Conservation (phyloP, 176 grass and related monocot genomes). For the Paspalum vaginatum region DNA sequence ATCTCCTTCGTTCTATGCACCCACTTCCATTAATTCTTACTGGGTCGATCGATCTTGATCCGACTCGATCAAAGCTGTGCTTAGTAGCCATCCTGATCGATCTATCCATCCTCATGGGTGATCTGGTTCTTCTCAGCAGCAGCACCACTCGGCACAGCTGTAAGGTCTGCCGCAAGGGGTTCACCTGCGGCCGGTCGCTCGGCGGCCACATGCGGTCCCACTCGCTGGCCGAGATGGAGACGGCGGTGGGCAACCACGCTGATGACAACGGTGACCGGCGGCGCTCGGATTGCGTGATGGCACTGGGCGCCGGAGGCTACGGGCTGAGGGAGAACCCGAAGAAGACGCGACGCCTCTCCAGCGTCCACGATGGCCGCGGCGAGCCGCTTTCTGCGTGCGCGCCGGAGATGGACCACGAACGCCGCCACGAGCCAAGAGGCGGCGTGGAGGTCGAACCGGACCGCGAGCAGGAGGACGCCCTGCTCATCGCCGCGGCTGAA, state of each 20-base stretch:
- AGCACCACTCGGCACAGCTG: conserved; percentile 46
- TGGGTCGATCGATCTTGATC: conserved; percentile 31
- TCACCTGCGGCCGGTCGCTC: conserved; percentile 62
- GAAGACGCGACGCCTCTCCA: conserved; percentile 69
- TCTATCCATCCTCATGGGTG: conserved; percentile 26
- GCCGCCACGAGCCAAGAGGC: conserved; percentile 10
- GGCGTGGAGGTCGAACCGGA: background rate
- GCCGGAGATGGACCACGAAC: conserved; percentile 25
- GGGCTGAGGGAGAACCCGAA: conserved; percentile 71
- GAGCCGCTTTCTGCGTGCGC: conserved; percentile 31
- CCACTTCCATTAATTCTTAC: background rate
- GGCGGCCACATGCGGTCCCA: conserved; percentile 77
- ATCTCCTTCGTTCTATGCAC: background rate
- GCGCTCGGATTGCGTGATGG: background rate
- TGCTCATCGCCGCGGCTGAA: conserved; percentile 3
- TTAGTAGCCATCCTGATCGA: conserved; percentile 8
- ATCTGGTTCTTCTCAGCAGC: conserved; percentile 24
- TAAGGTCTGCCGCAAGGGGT: conserved; percentile 69
- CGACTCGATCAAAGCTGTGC: background rate
- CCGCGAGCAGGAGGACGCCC: background rate
- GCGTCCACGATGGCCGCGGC: background rate
- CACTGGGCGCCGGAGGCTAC: conserved; percentile 32
- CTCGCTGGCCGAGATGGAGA: conserved; percentile 37
- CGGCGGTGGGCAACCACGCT: background rate
- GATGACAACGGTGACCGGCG: background rate